phyloP scores from a whole-genome alignment of 345 rosid genomes.

The Citrus maxima region DNA sequence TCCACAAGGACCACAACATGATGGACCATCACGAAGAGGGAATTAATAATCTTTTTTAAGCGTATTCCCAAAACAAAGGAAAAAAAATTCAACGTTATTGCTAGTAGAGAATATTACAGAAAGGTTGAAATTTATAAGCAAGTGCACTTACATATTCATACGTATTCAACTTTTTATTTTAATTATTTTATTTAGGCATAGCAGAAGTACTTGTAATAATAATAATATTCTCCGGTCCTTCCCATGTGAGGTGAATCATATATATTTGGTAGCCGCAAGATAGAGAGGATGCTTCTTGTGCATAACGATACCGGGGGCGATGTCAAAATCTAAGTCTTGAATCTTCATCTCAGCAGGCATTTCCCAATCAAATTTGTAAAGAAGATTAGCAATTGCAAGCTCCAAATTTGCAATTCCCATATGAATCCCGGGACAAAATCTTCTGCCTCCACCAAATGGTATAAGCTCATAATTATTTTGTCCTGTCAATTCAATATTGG shows the following conservation, averaged over 20 bases:
- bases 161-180: too few species aligned
- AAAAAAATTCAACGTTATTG: too few species aligned
- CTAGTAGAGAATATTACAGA: too few species aligned
- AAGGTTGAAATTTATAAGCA: too few species aligned
- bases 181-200: too few species aligned
- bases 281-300: conserved; percentile 22
- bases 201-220: too few species aligned
- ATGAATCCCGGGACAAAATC: conserved; percentile 25
- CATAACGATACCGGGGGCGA: conserved; percentile 13
- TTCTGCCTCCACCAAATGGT: conserved; percentile 32
- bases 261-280: background rate
- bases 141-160: too few species aligned
- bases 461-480: conserved; percentile 17
- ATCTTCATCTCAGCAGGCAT: conserved; percentile 3
- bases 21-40: too few species aligned
- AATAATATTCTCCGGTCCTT: too few species aligned
- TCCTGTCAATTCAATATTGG: conserved; percentile 17
- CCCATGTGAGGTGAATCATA: too few species aligned
- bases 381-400: conserved; percentile 27
- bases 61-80: fast-evolving
- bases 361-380: conserved; percentile 24
- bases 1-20: too few species aligned
- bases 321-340: conserved; percentile 9
- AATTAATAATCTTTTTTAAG: too few species aligned
- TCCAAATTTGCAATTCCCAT: background rate